These are phyloP conservation scores for Achlya hypogyna DNA, from an alignment of 352 stramenopile species.

Conservation along the genomic window DNA sequence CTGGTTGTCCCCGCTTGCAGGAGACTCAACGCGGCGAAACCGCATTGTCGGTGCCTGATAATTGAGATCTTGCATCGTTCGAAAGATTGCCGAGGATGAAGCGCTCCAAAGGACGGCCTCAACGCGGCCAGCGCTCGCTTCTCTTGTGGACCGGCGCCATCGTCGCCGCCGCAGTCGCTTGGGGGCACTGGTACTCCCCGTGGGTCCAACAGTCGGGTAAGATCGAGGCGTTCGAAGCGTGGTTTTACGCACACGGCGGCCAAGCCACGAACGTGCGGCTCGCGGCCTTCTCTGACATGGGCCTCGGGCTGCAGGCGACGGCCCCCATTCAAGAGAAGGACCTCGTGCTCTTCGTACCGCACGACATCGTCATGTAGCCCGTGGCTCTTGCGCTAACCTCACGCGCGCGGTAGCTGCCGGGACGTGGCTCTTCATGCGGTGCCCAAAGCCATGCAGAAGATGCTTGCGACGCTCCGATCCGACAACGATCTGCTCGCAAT, in stretches of 20 bases:
- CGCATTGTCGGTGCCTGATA: background rate
- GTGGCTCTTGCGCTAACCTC: constrained; percentile 25
- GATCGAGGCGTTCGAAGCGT: constrained; percentile 15
- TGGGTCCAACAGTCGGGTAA: no score
- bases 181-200: no score
- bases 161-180: background rate
- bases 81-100: background rate
- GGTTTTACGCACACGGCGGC: constrained; percentile 26
- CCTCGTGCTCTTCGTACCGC: constrained; percentile 18
- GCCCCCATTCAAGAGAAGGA: constrained; percentile 18
- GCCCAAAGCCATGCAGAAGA: constrained; percentile 25
- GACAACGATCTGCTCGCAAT: constrained; percentile 50
- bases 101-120: no score
- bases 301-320: constrained; percentile 22
- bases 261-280: constrained; percentile 15
- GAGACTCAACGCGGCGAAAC: background rate
- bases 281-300: constrained; percentile 22
- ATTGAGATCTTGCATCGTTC: background rate
- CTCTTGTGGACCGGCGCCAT: background rate
- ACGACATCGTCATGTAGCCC: constrained; percentile 19
- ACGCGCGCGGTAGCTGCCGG: constrained; percentile 8
- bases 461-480: constrained; percentile 28
- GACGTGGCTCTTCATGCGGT: constrained; percentile 30
- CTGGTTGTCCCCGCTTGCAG: no score
- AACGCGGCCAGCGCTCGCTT: background rate